Evolutionary conservation across 2,329 filamentous ascomycete genomes (phyloP), one percentile per base, ranked within the genome.

Genomic region (Colletotrichum sp.): DNA sequence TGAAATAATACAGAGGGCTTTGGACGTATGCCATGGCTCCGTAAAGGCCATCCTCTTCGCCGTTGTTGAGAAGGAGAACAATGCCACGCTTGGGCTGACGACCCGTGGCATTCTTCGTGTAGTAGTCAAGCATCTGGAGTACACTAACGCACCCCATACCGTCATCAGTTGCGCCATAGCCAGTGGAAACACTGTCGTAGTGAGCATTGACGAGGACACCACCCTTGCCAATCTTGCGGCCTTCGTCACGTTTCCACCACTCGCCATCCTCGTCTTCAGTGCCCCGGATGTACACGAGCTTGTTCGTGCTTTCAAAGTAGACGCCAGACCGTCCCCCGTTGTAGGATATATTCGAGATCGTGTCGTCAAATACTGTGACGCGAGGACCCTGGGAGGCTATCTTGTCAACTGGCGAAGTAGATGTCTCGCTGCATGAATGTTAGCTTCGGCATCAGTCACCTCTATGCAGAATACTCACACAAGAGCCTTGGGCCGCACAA

Each of bases 161-260:
- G 83, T 98, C 95, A 81, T 99, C 97, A 4, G 97, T 98, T 18
- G 97, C 96, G 64, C 97, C 97, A 79, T 93, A 98, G 2, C 95
- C 96, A 4, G 96, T 98, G 16, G 96, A 95, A 8, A 98, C 97
- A 74, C 94, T 96, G 71, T 78, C 97, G 82, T 97, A 98, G 82
- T 98, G 97, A 22, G 96, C 96, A 83, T 98, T 98, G 79, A 98
- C 94, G 60, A 99, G 89, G 22, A 98, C 95, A 36, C 96, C 95
- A 22, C 94, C 94, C 76, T 91, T 91, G 10, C 90, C 89, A 76
- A 89, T 88, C 27, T 88, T 88, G 76, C 86, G 84, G 77, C 86
- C 84, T 56, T 83, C 84, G 48, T 85, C 84, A 43, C 80, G 83
- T 39, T 89, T 88, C 94, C 94, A 98, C 94, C 95, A 98, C 58